phyloP scores from a whole-genome alignment of 352 stramenopile genomes.

The Pythium dissimile region DNA sequence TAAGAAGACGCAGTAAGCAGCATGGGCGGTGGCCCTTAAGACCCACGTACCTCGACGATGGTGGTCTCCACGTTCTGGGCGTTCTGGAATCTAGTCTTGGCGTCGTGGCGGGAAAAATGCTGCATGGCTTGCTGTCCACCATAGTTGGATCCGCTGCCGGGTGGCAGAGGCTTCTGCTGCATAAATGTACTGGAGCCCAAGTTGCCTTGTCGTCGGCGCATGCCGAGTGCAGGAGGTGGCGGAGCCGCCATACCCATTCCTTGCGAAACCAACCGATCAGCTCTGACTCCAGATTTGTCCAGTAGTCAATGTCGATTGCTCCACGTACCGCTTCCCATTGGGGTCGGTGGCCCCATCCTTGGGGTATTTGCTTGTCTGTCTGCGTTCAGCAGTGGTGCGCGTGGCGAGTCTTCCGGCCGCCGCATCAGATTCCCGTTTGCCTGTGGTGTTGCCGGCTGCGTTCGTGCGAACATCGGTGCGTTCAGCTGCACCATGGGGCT shows the following conservation, averaged over 20 bases:
- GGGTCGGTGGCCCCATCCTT: neutral
- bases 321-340: constrained; percentile 9
- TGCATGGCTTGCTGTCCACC: constrained; percentile 48
- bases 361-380: constrained; percentile 16
- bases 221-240: constrained; percentile 22
- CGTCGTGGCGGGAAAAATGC: constrained; percentile 63
- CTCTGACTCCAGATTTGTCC: neutral
- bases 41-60: constrained; percentile 75
- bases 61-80: constrained; percentile 77
- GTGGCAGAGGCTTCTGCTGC: constrained; percentile 45
- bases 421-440: constrained; percentile 5
- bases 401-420: constrained; percentile 9
- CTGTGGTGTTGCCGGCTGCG: constrained; percentile 14
- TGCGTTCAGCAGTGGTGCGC: constrained; percentile 16
- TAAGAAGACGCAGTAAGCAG: neutral
- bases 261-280: neutral
- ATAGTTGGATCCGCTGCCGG: constrained; percentile 2
- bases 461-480: constrained; percentile 67
- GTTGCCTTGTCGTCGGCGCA: constrained; percentile 62
- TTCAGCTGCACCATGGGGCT: constrained; percentile 81
- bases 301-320: neutral
- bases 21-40: too few species aligned
- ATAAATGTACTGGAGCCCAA: constrained; percentile 68
- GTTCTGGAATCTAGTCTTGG: constrained; percentile 72
- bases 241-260: neutral